A percentile compares a stretch with the other conserved stretches of the same genome.
These are phyloP conservation scores for Gaeumannomyces tritici DNA, from an alignment of 2,329 filamentous ascomycete species.

Conservation along the genomic window DNA sequence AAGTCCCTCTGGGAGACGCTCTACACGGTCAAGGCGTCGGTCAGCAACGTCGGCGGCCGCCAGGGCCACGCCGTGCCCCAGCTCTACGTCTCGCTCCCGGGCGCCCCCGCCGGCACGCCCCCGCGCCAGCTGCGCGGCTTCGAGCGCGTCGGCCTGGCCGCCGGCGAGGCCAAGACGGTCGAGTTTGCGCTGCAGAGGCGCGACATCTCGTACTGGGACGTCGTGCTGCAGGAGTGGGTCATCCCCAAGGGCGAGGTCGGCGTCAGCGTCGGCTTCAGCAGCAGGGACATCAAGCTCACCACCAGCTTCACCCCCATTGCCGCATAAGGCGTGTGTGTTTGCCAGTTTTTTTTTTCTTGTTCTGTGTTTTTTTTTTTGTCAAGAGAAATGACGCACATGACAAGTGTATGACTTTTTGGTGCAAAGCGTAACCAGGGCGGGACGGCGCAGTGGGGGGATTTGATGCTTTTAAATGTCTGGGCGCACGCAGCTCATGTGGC, in stretches of 20 bases:
- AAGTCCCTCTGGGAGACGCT: slow-evolving; percentile 42
- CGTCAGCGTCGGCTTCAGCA: slow-evolving; percentile 21
- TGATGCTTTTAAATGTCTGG: too few relatives aligned
- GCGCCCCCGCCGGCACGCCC: slow-evolving; percentile 34
- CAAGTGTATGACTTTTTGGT: neutral
- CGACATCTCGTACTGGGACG: slow-evolving; percentile 40
- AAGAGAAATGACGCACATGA: neutral
- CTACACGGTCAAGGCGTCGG: slow-evolving; percentile 32
- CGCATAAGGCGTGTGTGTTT: neutral
- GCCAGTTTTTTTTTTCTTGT: neutral
- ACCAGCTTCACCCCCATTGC: neutral
- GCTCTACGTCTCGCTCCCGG: slow-evolving; percentile 34
- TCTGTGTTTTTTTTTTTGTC: neutral
- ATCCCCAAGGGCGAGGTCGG: slow-evolving; percentile 21
- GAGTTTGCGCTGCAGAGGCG: slow-evolving; percentile 35
- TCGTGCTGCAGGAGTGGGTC: slow-evolving; percentile 30
- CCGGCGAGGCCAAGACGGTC: slow-evolving; percentile 28
- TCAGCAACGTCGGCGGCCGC: slow-evolving; percentile 41
- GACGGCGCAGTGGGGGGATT: too few relatives aligned
- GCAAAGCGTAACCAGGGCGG: neutral
- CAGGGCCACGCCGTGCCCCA: slow-evolving; percentile 41
- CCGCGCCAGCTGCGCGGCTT: slow-evolving; percentile 40
- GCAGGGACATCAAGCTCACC: slow-evolving; percentile 9
- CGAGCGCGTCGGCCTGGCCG: slow-evolving; percentile 33
- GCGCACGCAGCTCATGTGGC: too few relatives aligned